A percentile compares a stretch with the other conserved stretches of the same genome.
Conservation (phyloP, 169 alveolate genomes). For the Plasmodium coatneyi region DNA sequence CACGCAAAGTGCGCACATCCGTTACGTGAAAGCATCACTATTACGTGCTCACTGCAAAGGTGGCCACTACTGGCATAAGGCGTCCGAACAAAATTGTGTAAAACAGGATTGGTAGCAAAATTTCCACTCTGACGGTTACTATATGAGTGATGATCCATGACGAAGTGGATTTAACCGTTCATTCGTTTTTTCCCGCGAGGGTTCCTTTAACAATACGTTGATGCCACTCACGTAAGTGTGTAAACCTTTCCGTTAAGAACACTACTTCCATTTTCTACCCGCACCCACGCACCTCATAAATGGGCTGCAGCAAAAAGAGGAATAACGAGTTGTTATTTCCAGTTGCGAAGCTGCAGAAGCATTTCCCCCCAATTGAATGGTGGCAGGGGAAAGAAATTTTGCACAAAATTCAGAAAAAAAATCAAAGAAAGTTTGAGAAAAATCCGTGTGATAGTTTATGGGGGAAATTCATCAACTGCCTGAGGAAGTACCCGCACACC, state of each 20-base stretch:
- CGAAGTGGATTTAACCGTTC: not conserved
- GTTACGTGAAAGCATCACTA: not conserved
- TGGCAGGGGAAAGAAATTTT: slow-evolving; percentile 75
- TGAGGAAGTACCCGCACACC: slow-evolving; percentile 71
- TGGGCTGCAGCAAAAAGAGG: slow-evolving; percentile 63
- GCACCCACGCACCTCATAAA: slow-evolving; percentile 2
- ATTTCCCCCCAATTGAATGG: slow-evolving; percentile 72
- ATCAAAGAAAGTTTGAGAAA: slow-evolving; percentile 41
- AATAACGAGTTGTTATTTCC: slow-evolving; percentile 66
- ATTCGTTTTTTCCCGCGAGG: not conserved
- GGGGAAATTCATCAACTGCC: slow-evolving; percentile 74
- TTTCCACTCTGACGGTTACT: not conserved
- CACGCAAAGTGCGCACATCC: not conserved
- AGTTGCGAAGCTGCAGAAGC: slow-evolving; percentile 61
- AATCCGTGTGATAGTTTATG: slow-evolving; percentile 76
- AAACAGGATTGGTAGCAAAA: not conserved
- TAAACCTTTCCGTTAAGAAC: not conserved
- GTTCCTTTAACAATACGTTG: not conserved
- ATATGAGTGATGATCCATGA: slow-evolving; percentile 3
- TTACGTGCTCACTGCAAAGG: not conserved
- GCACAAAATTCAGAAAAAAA: slow-evolving; percentile 70
- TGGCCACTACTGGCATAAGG: not conserved
- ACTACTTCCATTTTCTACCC: not conserved
- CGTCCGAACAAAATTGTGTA: not conserved
- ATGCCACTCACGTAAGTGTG: not conserved